Conservation (phyloP, 176 grass and related monocot genomes). For the Oryza nivara region DNA sequence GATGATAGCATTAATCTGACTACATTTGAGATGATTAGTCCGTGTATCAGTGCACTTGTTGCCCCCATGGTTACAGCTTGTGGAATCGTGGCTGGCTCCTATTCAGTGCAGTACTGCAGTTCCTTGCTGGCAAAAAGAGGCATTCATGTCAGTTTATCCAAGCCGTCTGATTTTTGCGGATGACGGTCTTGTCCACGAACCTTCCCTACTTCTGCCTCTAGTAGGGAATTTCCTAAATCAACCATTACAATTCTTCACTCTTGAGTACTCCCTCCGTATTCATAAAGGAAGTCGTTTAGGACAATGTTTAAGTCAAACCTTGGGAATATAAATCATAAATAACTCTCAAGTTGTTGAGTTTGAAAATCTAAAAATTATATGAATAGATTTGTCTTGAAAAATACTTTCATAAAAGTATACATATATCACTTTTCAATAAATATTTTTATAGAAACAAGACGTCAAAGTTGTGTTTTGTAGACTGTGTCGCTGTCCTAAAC, state of each 20-base stretch:
- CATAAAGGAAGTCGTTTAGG: too few relatives aligned
- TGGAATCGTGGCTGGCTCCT: not conserved
- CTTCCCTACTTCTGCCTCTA: constrained; percentile 1
- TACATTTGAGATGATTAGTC: not conserved
- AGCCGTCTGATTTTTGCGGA: not conserved
- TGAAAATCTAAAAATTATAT: too few relatives aligned
- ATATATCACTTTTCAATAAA: too few relatives aligned
- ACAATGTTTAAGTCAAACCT: too few relatives aligned
- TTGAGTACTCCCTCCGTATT: too few relatives aligned
- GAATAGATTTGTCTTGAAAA: too few relatives aligned
- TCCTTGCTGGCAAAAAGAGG: not conserved
- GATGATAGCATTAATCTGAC: not conserved
- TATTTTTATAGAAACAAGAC: too few relatives aligned
- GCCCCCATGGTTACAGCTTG: not conserved
- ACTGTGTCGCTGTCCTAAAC: too few relatives aligned
- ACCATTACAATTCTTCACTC: not conserved
- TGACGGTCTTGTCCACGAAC: not conserved
- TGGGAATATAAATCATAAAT: too few relatives aligned
- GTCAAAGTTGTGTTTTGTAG: too few relatives aligned
- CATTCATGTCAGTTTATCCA: not conserved
- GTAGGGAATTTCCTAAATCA: not conserved
- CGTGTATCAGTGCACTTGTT: not conserved
- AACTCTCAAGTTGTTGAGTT: too few relatives aligned
- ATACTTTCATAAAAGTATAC: too few relatives aligned
- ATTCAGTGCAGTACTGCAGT: not conserved